A percentile compares a stretch with the other conserved stretches of the same genome.
Evolutionary conservation across 2,329 filamentous ascomycete species (phyloP).

Genomic region (Teratosphaeria pseudoeucalypti): DNA sequence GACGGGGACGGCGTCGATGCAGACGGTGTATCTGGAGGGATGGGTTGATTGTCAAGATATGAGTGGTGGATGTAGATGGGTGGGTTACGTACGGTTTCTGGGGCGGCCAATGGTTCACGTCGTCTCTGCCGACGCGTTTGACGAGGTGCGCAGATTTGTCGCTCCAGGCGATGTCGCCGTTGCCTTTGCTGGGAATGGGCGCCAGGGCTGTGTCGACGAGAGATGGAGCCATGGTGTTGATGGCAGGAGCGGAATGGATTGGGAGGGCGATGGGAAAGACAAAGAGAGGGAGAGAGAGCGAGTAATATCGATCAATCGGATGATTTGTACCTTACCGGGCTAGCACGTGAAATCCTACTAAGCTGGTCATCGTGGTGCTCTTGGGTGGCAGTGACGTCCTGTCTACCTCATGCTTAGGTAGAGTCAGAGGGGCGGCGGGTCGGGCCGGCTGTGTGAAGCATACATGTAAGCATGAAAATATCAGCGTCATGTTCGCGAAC

Average conservation of each 20-base stretch:
- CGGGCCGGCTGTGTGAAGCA: background rate
- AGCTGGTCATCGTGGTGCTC: background rate
- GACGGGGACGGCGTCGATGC: conserved; percentile 11
- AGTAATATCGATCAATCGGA: background rate
- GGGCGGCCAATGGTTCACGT: background rate
- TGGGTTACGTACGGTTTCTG: background rate
- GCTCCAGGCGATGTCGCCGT: background rate
- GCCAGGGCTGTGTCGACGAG: background rate
- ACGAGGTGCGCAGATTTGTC: background rate
- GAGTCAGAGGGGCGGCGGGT: background rate
- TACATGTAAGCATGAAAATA: too few relatives aligned
- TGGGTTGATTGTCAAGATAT: background rate
- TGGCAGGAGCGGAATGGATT: background rate
- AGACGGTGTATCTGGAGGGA: conserved; percentile 8
- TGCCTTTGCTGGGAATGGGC: background rate
- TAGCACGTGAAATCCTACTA: background rate
- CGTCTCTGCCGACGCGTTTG: background rate
- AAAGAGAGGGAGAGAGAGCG: background rate
- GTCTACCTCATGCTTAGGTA: background rate
- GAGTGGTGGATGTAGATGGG: background rate
- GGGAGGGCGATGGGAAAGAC: background rate
- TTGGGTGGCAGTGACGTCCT: background rate
- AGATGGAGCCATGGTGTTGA: background rate
- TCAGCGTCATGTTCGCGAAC: too few relatives aligned
- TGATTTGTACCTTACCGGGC: background rate